Percentiles rank a stretch among this genome's conserved stretches.
These are phyloP conservation scores for Mycena kentingensis DNA, from an alignment of 768 basidiomycete species.

Conservation along the genomic window DNA sequence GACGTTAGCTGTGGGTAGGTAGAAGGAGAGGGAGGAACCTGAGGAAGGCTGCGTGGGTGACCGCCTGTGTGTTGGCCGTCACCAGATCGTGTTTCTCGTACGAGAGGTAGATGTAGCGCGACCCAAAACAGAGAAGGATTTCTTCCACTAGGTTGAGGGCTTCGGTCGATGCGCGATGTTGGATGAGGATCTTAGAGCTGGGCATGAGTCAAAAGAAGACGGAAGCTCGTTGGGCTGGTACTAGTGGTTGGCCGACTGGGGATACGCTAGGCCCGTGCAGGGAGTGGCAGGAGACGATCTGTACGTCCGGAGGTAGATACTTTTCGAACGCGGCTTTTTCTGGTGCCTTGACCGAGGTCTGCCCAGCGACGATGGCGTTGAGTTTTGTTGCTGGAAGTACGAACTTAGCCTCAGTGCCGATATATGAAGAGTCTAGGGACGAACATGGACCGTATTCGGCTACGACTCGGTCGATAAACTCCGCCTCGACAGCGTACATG, in stretches of 20 bases:
- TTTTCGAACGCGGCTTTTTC: slow-evolving; percentile 89
- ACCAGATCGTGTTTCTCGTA: slow-evolving; percentile 96
- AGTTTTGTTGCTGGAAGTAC: slow-evolving; percentile 77
- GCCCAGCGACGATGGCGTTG: slow-evolving; percentile 89
- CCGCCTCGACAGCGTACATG: slow-evolving; percentile 94
- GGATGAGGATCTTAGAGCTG: slow-evolving; percentile 73
- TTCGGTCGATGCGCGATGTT: slow-evolving; percentile 77
- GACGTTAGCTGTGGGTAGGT: slow-evolving; percentile 3
- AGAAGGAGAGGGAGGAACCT: slow-evolving; percentile 50
- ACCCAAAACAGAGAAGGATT: slow-evolving; percentile 77
- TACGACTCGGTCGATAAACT: slow-evolving; percentile 82
- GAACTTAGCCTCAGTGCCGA: background rate
- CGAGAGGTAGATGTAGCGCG: slow-evolving; percentile 88
- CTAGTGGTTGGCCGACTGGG: slow-evolving; percentile 87
- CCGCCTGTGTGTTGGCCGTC: slow-evolving; percentile 98
- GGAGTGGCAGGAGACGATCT: slow-evolving; percentile 92
- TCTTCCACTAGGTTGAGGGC: slow-evolving; percentile 77
- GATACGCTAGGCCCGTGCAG: slow-evolving; percentile 91
- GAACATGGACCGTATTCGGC: slow-evolving; percentile 88
- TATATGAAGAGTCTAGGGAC: slow-evolving; percentile 31
- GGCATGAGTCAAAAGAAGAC: background rate
- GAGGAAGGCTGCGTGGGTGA: slow-evolving; percentile 96
- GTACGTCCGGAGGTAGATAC: slow-evolving; percentile 80
- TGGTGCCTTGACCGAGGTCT: slow-evolving; percentile 96
- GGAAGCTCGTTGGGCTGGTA: no score